Conservation (phyloP, 225 moss, liverwort and hornwort species). For the Physcomitrellopsis africana region DNA sequence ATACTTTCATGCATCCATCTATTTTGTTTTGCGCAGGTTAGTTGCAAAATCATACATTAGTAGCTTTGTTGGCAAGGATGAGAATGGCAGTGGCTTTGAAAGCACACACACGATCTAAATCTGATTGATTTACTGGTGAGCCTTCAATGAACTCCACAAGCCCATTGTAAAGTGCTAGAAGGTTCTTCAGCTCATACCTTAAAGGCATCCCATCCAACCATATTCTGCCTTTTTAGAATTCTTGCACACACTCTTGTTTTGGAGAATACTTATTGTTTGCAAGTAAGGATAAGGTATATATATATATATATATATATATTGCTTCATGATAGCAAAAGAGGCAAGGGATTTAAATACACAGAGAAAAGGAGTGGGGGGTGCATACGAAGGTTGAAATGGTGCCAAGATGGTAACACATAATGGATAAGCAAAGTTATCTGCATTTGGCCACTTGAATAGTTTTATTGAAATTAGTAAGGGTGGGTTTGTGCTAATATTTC, state of each 20-base stretch:
- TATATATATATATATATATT: no score
- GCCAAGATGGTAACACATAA: slow-evolving; percentile 57
- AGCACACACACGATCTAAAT: slow-evolving; percentile 79
- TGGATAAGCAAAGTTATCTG: slow-evolving; percentile 53
- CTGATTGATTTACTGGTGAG: slow-evolving; percentile 61
- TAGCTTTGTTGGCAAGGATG: slow-evolving; percentile 76
- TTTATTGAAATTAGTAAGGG: no score
- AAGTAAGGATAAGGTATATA: no score
- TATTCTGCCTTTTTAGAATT: rapidly evolving
- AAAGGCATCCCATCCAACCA: neutral
- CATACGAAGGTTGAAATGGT: slow-evolving; percentile 63
- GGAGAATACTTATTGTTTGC: no score
- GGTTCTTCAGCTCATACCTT: slow-evolving; percentile 86
- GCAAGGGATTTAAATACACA: no score
- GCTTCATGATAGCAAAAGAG: no score
- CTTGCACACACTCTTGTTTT: no score
- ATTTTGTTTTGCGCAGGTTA: no score
- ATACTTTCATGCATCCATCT: no score
- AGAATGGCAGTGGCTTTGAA: slow-evolving; percentile 81
- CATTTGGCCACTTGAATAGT: neutral
- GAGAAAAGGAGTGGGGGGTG: neutral
- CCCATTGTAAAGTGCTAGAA: slow-evolving; percentile 71
- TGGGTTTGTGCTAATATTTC: no score
- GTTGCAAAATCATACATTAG: slow-evolving; percentile 25
- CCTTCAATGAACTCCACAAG: slow-evolving; percentile 89